Evolutionary conservation across 768 basidiomycete species (phyloP).

Genomic region (Lactarius hengduanensis): DNA sequence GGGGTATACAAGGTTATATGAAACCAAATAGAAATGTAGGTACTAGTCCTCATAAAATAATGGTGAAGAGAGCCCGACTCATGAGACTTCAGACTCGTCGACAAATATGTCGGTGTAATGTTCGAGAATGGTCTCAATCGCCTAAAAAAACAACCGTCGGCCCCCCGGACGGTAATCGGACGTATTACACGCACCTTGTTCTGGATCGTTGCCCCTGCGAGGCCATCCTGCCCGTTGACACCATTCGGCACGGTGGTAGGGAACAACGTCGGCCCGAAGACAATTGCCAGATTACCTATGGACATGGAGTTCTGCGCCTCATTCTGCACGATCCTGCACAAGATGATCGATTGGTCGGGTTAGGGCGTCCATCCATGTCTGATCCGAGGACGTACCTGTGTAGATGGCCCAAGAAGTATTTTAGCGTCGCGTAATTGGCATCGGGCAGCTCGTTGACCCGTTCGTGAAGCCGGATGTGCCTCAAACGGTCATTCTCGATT

Average conservation of each 20-base stretch:
- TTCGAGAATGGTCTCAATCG: constrained; percentile 91
- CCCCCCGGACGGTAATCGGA: not conserved
- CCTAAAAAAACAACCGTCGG: constrained; percentile 45
- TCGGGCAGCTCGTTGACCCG: constrained; percentile 97
- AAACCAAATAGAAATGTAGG: constrained; percentile 26
- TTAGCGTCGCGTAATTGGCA: constrained; percentile 96
- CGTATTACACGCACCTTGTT: constrained; percentile 51
- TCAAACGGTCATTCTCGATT: constrained; percentile 90
- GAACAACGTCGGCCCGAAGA: constrained; percentile 97
- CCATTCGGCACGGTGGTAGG: constrained; percentile 55
- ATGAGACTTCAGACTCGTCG: constrained; percentile 64
- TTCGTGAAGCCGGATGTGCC: constrained; percentile 95
- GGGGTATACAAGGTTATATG: constrained; percentile 25
- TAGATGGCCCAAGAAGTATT: constrained; percentile 93
- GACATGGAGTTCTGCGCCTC: constrained; percentile 88
- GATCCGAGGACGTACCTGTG: constrained; percentile 57
- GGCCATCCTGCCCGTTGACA: constrained; percentile 43
- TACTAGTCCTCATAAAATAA: constrained; percentile 27
- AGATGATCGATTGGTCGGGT: not conserved
- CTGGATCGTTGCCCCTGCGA: constrained; percentile 70
- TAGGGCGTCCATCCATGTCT: not conserved
- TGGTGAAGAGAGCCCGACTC: constrained; percentile 30
- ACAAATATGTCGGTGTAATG: constrained; percentile 97
- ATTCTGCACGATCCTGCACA: constrained; percentile 67
- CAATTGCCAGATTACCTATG: constrained; percentile 89